A percentile compares a stretch with the other conserved stretches of the same genome.
These are phyloP conservation scores for Drechslerella dactyloides DNA, from an alignment of 2,329 filamentous ascomycete genomes.

Conservation along the genomic window DNA sequence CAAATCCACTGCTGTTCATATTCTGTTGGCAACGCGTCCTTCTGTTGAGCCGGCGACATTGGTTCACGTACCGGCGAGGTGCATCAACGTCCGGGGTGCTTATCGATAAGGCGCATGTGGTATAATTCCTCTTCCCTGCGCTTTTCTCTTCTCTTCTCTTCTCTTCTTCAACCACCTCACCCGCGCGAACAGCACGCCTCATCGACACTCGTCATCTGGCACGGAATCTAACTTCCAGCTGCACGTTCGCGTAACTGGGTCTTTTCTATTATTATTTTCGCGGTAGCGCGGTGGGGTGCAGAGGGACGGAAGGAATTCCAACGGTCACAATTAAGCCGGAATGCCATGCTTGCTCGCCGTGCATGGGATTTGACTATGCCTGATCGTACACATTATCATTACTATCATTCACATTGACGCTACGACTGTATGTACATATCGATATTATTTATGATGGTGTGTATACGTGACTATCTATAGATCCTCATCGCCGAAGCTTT, in stretches of 20 bases:
- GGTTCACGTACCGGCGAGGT: not conserved
- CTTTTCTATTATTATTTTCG: slow-evolving; percentile 8
- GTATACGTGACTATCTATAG: slow-evolving; percentile 30
- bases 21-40: too few relatives aligned
- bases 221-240: slow-evolving; percentile 9
- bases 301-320: slow-evolving; percentile 29
- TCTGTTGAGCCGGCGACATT: too few relatives aligned
- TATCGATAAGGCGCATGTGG: slow-evolving; percentile 30
- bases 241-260: slow-evolving; percentile 43
- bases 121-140: slow-evolving; percentile 26
- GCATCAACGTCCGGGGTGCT: not conserved
- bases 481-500: slow-evolving; percentile 20
- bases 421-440: too few relatives aligned
- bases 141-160: slow-evolving; percentile 7
- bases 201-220: slow-evolving; percentile 4
- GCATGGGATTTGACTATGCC: slow-evolving; percentile 50
- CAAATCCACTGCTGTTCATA: too few relatives aligned
- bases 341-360: slow-evolving; percentile 45
- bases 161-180: slow-evolving; percentile 44
- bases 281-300: slow-evolving; percentile 49
- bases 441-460: too few relatives aligned
- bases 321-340: slow-evolving; percentile 51
- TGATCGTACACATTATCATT: slow-evolving; percentile 45
- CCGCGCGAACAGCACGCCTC: slow-evolving; percentile 32
- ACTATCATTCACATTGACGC: not conserved